Base-by-base conservation (phyloP, 2,329 filamentous ascomycete species). In the Amauroascus niger region DNA sequence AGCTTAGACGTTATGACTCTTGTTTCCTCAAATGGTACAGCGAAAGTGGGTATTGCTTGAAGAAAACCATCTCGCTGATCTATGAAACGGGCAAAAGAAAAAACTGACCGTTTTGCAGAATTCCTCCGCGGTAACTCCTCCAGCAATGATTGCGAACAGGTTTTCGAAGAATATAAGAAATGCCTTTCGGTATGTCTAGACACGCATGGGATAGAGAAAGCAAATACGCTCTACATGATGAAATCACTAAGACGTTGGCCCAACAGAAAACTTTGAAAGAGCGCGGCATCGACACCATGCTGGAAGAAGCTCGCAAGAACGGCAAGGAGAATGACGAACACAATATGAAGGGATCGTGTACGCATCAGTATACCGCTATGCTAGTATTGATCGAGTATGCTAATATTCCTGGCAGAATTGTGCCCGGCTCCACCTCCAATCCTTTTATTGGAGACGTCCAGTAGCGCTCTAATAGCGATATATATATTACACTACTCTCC, bases 11-110 rank as follows among this genome's bases (percentile, higher is more conserved):
- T 63, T 98, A 98, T 68, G 93, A 98, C 70, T 90, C 86, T 50
- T 98, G 93, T 74, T 98, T 98, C 69, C 75, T 98, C 59, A 97
- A 95, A 73, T 98, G 93, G 93, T 98, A 98, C 71, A 96, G 90
- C 67, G 93, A 98, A 73, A 97, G 93, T 96, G 77, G 55, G 84
- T 70, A 26, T 2, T 59, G 24, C 52, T 48, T 51, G 49, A 26
- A 11, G 18, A 41, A 6, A n/a, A n/a, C n/a, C n/a, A n/a, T n/a
- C n/a, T n/a, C n/a, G n/a, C n/a, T n/a, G n/a, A n/a, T n/a, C n/a
- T n/a, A 7, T 6, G 11, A 22, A 4, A 24, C n/a, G 26, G n/a
- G 37, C 11, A 52, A 39, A 16, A 40, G 1, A 16, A 9, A 11
- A 54, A 22, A 32, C 49, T 58, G 45, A 57, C 18, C n/a, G 26